Evolutionary conservation across 352 stramenopile genomes (phyloP).

Genomic region (Phytophthora uliginosa): DNA sequence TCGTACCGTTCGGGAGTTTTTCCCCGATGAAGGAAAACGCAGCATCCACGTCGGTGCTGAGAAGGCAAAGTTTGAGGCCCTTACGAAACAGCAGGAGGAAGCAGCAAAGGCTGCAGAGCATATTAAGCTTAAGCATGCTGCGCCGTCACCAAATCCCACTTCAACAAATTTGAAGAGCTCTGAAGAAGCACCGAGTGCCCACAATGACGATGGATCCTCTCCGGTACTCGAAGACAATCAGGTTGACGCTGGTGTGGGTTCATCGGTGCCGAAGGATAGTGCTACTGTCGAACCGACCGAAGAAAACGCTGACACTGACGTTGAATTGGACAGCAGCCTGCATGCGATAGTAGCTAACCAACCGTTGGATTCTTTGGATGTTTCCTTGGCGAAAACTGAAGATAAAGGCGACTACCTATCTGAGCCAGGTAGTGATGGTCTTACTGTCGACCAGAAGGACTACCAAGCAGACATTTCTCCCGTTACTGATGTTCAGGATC

Average conservation of each 20-base stretch:
- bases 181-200: neutral
- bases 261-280: neutral
- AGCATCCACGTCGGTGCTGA: constrained; percentile 46
- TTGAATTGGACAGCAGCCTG: neutral
- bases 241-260: neutral
- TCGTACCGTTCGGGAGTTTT: constrained; percentile 67
- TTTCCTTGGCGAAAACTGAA: neutral
- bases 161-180: neutral
- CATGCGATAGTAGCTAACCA: neutral
- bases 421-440: neutral
- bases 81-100: constrained; percentile 40
- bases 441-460: neutral
- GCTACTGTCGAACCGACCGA: neutral
- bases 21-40: constrained; percentile 45
- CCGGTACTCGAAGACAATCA: neutral
- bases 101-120: constrained; percentile 25
- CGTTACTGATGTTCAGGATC: neutral
- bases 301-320: neutral
- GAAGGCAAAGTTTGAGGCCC: constrained; percentile 52
- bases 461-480: neutral
- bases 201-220: too few species aligned
- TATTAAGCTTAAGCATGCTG: constrained; percentile 29
- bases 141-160: neutral
- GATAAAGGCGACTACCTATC: neutral
- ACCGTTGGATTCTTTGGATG: neutral